Evolutionary conservation across 805 yeast genomes (phyloP), one percentile per base, ranked within the genome.

Genomic region (Blastobotrys peoriensis): DNA sequence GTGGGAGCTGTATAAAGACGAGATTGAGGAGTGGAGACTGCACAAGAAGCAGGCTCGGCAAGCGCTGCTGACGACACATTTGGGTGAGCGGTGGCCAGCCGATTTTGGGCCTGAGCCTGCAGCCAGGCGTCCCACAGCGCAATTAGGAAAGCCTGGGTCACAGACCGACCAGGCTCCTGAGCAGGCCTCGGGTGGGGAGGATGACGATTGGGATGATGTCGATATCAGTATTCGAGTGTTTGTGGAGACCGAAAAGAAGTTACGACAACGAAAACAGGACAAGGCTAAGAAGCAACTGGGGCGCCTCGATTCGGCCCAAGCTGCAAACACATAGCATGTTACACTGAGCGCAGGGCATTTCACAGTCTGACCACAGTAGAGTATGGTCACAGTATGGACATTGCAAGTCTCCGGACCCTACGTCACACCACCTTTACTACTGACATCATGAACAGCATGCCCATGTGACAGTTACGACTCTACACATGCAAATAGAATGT

Each of bases 1-100:
- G 1, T 93, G 98, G 98, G 96, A 89, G 56, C 67, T 86, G 44
- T 91, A 78, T 61, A 81, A 83, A 52, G 97, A 91, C 43, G 98
- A 93, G 60, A 57, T 89, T 40, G 81, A 78, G 50, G 86, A 86
- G 27, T 93, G 96, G 96, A 78, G 79, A 56, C 59, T 50, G 1
- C 64, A 70, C 56, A 68, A 95, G 16, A 65, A 64, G 33, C 61
- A 70, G 45, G 96, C 96, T 0, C 83, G 73, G 47, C 43, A 73
- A 61, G 55, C 62, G 8, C 60, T 79, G n/a, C 64, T 65, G 16
- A 53, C 58, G 36, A 64, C 68, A 5, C 34, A 55, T 33, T 39
- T 49, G 1, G 61, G 64, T 18, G 76, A 72, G 28, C 57, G 65
- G 40, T 83, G 91, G 91, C 91, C 89, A 0, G 58, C 57, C 2